A percentile compares a stretch with the other conserved stretches of the same genome.
These are phyloP conservation scores for Rosellinia necatrix DNA, from an alignment of 2,329 filamentous ascomycete genomes.

Conservation along the genomic window DNA sequence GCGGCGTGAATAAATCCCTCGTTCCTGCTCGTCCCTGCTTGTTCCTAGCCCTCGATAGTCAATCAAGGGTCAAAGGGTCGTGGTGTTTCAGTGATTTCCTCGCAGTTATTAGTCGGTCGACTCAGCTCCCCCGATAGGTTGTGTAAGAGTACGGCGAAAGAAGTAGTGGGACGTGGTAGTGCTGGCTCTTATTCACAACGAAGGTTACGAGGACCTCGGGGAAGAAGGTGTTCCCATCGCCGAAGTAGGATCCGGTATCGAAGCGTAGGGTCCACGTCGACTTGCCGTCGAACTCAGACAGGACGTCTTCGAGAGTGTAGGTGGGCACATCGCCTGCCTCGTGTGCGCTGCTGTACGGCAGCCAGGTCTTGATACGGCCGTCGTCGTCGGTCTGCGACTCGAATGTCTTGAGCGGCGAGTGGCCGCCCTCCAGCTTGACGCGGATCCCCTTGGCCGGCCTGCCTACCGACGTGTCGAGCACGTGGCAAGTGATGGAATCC, in stretches of 20 bases:
- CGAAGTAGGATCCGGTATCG: conserved; percentile 74
- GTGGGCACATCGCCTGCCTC: conserved; percentile 61
- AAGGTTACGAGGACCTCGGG: conserved; percentile 63
- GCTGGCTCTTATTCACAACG: conserved; percentile 60
- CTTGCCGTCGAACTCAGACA: conserved; percentile 48
- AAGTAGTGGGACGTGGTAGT: conserved; percentile 80
- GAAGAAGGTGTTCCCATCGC: conserved; percentile 64
- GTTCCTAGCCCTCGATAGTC: background rate
- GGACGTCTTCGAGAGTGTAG: conserved; percentile 62
- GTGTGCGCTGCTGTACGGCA: conserved; percentile 57
- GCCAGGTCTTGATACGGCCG: conserved; percentile 74
- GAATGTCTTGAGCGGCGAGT: conserved; percentile 55
- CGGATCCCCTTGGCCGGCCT: conserved; percentile 68
- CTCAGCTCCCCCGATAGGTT: conserved; percentile 75
- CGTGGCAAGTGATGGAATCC: conserved; percentile 81
- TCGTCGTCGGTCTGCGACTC: conserved; percentile 74
- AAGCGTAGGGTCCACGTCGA: conserved; percentile 73
- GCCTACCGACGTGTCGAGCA: conserved; percentile 80
- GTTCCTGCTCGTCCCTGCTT: background rate
- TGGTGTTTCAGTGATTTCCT: background rate
- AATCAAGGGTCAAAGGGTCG: background rate
- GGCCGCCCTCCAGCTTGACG: conserved; percentile 62
- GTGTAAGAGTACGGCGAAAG: conserved; percentile 80
- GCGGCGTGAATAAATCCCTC: background rate
- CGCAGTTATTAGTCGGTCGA: background rate